Conservation (phyloP, 768 basidiomycete genomes). For the Trametes cingulata region DNA sequence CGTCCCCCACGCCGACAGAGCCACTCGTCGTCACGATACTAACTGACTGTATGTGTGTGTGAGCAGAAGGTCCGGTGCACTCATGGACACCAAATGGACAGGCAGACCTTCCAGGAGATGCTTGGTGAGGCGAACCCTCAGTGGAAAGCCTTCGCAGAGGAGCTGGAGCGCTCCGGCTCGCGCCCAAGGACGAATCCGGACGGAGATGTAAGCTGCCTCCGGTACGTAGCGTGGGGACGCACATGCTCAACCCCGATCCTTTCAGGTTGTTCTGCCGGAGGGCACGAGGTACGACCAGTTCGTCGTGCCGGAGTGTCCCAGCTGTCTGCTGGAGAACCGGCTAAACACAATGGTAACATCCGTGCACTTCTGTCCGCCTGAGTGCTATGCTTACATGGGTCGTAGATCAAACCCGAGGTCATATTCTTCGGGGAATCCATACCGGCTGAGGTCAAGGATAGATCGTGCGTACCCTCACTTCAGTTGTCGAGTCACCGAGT, state of each 20-base stretch:
- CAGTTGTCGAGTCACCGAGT: neutral
- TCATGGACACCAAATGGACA: slow-evolving; percentile 65
- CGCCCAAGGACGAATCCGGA: slow-evolving; percentile 87
- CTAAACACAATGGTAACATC: slow-evolving; percentile 58
- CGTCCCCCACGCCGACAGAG: slow-evolving; percentile 17
- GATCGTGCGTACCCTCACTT: slow-evolving; percentile 55
- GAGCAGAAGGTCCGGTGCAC: slow-evolving; percentile 76
- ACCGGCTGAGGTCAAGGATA: slow-evolving; percentile 56
- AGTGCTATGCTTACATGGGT: too few species aligned
- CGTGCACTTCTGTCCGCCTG: neutral
- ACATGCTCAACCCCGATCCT: neutral
- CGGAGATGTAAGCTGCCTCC: slow-evolving; percentile 69
- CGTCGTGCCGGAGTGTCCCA: slow-evolving; percentile 73
- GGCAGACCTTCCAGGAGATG: slow-evolving; percentile 72
- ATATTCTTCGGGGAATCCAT: slow-evolving; percentile 94
- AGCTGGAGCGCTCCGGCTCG: slow-evolving; percentile 56
- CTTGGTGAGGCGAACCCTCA: slow-evolving; percentile 73
- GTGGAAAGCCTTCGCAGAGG: slow-evolving; percentile 72
- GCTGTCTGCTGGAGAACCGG: slow-evolving; percentile 60
- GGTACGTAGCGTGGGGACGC: neutral
- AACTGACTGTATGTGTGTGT: neutral
- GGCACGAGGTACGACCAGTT: slow-evolving; percentile 79
- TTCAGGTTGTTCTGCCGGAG: slow-evolving; percentile 71
- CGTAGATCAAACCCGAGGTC: slow-evolving; percentile 76
- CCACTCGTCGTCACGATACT: neutral